Percentiles rank a stretch among this genome's conserved stretches.
These are phyloP conservation scores for Aureobasidium sp. DNA, from an alignment of 2,329 filamentous ascomycete genomes.

Conservation along the genomic window DNA sequence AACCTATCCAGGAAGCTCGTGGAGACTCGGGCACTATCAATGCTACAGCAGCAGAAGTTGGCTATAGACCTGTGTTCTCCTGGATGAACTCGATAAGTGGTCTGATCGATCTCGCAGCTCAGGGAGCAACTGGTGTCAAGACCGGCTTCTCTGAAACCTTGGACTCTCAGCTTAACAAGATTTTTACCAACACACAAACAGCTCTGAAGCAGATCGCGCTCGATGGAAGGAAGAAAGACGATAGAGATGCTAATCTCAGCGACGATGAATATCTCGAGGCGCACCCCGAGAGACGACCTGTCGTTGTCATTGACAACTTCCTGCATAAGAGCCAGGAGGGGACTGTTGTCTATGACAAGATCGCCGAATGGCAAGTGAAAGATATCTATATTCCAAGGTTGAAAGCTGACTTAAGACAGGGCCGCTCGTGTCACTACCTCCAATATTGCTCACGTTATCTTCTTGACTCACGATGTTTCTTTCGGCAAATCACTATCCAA, in stretches of 20 bases:
- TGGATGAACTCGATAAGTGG: conserved; percentile 96
- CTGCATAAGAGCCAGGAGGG: conserved; percentile 60
- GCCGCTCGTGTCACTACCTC: conserved; percentile 76
- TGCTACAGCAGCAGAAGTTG: conserved; percentile 72
- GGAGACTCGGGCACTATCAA: conserved; percentile 82
- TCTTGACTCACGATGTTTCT: conserved; percentile 82
- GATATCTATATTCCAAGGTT: background rate
- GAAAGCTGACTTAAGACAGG: background rate
- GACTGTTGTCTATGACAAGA: conserved; percentile 44
- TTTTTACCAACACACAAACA: conserved; percentile 72
- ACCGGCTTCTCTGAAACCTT: conserved; percentile 90
- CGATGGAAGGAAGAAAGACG: conserved; percentile 60
- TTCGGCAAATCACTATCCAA: conserved; percentile 83
- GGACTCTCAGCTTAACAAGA: conserved; percentile 82
- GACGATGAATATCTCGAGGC: conserved; percentile 87
- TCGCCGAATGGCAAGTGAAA: conserved; percentile 59
- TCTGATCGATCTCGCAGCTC: conserved; percentile 83
- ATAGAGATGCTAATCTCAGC: conserved; percentile 63
- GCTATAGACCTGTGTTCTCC: conserved; percentile 87
- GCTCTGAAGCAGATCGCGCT: conserved; percentile 75
- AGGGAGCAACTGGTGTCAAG: conserved; percentile 90
- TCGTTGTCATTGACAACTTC: conserved; percentile 90
- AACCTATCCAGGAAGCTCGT: conserved; percentile 81
- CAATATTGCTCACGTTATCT: conserved; percentile 89
- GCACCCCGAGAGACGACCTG: conserved; percentile 73